phyloP scores from a whole-genome alignment of 2,329 filamentous ascomycete species.

The Aspergillus sp. region DNA sequence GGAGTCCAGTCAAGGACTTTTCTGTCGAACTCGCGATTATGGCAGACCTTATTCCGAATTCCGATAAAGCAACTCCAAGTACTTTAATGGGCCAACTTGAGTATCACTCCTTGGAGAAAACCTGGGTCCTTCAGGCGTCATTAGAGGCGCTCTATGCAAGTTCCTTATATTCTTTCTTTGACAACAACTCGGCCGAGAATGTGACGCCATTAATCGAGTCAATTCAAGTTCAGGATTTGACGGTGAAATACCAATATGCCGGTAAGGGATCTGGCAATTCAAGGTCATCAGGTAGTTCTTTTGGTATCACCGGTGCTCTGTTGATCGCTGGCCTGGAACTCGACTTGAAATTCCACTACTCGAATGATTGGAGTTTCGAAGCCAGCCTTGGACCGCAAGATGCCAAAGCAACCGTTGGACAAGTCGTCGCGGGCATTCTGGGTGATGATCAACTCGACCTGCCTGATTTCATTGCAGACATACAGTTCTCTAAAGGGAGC shows the following conservation, averaged over 20 bases:
- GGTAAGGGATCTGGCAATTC: no score
- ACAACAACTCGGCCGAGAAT: neutral
- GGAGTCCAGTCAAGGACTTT: no score
- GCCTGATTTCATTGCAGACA: neutral
- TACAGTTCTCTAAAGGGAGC: no score
- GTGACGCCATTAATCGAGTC: neutral
- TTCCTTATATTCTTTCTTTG: conserved; percentile 1
- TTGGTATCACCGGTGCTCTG: neutral
- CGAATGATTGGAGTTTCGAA: neutral
- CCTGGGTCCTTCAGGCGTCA: neutral
- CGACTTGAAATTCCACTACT: neutral
- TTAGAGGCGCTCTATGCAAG: neutral
- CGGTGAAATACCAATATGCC: neutral
- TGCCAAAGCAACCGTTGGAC: neutral
- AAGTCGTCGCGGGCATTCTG: neutral
- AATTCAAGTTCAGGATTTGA: neutral
- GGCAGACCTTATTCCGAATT: no score
- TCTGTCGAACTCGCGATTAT: no score
- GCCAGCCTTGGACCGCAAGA: neutral
- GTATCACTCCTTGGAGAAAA: neutral
- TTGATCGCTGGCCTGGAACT: neutral
- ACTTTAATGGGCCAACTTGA: neutral
- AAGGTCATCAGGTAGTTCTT: neutral
- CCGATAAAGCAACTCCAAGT: no score
- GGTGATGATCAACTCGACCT: neutral